A percentile compares a stretch with the other conserved stretches of the same genome.
phyloP scores from a whole-genome alignment of 176 grass and related monocot genomes.

The Musa itinerans region DNA sequence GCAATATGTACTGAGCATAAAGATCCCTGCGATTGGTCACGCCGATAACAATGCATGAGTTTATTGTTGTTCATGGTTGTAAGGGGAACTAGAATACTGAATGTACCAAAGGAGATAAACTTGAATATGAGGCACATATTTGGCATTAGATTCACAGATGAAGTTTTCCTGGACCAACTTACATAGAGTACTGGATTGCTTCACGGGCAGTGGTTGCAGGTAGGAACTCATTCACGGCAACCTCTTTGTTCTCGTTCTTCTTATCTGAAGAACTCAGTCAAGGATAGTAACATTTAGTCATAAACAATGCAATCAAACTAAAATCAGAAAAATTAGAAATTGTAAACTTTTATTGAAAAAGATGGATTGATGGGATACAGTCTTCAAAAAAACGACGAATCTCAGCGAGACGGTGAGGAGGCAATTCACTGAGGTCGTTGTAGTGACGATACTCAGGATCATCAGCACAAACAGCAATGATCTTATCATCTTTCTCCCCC shows the following conservation, averaged over 20 bases:
- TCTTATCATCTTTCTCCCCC: constrained; percentile 40
- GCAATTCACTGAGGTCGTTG: constrained; percentile 31
- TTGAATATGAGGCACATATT: too few relatives aligned
- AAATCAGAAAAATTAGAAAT: not conserved
- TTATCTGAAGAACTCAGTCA: constrained; percentile 23
- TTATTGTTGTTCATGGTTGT: not conserved
- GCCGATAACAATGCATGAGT: not conserved
- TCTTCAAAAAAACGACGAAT: constrained; percentile 42
- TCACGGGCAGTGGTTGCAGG: constrained; percentile 22
- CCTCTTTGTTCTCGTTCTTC: constrained; percentile 42
- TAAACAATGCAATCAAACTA: not conserved
- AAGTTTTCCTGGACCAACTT: constrained; percentile 9
- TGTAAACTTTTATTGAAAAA: not conserved
- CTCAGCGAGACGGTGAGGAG: constrained; percentile 40
- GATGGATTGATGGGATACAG: constrained; percentile 17
- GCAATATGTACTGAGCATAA: constrained; percentile 37
- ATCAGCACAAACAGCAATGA: constrained; percentile 40
- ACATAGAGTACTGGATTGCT: constrained; percentile 39
- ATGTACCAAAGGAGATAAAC: too few relatives aligned
- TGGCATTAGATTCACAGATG: not conserved
- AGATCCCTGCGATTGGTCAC: constrained; percentile 25
- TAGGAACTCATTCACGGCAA: constrained; percentile 28
- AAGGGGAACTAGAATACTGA: too few relatives aligned
- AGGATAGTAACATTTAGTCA: not conserved
- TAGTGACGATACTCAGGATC: constrained; percentile 43